These are phyloP conservation scores for Botrytis aclada DNA, from an alignment of 2,329 filamentous ascomycete species.

Conservation along the genomic window DNA sequence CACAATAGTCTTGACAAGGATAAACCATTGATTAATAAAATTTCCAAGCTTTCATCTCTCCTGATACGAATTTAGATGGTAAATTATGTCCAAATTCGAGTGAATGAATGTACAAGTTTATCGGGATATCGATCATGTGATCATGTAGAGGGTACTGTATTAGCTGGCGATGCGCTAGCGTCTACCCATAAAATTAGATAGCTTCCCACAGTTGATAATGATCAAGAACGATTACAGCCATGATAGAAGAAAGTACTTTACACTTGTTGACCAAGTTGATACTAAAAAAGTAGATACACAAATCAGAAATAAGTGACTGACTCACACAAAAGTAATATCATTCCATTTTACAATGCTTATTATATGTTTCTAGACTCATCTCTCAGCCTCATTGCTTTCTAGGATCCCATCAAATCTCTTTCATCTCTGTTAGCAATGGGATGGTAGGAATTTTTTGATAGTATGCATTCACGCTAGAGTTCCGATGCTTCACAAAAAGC, in stretches of 20 bases:
- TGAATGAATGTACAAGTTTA: background rate
- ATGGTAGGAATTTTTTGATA: background rate
- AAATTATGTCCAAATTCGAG: no score
- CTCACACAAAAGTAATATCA: background rate
- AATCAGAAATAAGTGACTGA: background rate
- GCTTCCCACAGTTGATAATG: no score
- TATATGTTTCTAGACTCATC: background rate
- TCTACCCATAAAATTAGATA: no score
- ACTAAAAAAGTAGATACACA: background rate
- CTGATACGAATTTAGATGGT: background rate
- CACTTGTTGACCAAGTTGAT: no score
- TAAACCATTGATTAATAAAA: background rate
- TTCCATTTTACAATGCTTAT: background rate
- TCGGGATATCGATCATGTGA: no score
- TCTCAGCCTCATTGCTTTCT: background rate
- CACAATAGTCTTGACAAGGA: background rate
- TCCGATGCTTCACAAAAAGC: background rate
- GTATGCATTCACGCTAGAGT: background rate
- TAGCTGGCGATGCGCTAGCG: no score
- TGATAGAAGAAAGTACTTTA: no score
- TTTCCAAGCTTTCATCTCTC: background rate
- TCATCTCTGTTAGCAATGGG: background rate
- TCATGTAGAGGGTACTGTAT: no score
- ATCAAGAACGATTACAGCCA: no score
- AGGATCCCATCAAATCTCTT: rapidly evolving